These are phyloP conservation scores for Alternaria tenuissima DNA, from an alignment of 2,329 filamentous ascomycete species.

Conservation along the genomic window DNA sequence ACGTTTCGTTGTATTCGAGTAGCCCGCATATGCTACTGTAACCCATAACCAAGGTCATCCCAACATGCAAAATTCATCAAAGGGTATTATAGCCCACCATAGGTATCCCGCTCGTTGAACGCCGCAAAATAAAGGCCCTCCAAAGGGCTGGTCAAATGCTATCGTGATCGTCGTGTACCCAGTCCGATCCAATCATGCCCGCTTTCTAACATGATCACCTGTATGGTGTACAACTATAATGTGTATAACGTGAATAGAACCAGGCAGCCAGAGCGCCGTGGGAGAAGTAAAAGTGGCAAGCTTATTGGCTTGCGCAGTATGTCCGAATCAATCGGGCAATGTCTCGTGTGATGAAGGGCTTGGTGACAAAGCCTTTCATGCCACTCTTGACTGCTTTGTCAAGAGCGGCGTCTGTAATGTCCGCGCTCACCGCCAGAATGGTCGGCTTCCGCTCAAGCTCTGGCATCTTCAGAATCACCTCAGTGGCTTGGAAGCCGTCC, in stretches of 20 bases:
- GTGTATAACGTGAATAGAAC: constrained; percentile 21
- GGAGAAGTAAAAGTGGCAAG: constrained; percentile 6
- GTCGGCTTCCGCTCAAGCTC: constrained; percentile 46
- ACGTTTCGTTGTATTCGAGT: constrained; percentile 5
- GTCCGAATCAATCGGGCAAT: constrained; percentile 67
- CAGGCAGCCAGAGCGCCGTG: constrained; percentile 10
- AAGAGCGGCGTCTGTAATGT: constrained; percentile 70
- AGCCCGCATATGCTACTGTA: constrained; percentile 10
- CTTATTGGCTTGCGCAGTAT: constrained; percentile 48
- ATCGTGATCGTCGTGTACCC: constrained; percentile 30
- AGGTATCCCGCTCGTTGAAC: constrained; percentile 12
- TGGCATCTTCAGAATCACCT: constrained; percentile 65
- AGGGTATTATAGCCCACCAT: constrained; percentile 22
- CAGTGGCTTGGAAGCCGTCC: constrained; percentile 75
- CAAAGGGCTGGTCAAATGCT: constrained; percentile 18
- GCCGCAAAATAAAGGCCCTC: constrained; percentile 17
- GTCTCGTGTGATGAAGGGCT: constrained; percentile 70
- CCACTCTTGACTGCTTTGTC: constrained; percentile 67
- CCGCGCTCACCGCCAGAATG: constrained; percentile 71
- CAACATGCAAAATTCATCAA: constrained; percentile 17
- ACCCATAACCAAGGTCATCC: constrained; percentile 7
- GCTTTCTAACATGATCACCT: neutral
- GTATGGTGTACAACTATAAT: constrained; percentile 18
- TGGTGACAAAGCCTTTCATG: constrained; percentile 74
- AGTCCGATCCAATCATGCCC: constrained; percentile 12